These are phyloP conservation scores for Strobilomyces dryophilus DNA, from an alignment of 768 basidiomycete species.

Conservation along the genomic window DNA sequence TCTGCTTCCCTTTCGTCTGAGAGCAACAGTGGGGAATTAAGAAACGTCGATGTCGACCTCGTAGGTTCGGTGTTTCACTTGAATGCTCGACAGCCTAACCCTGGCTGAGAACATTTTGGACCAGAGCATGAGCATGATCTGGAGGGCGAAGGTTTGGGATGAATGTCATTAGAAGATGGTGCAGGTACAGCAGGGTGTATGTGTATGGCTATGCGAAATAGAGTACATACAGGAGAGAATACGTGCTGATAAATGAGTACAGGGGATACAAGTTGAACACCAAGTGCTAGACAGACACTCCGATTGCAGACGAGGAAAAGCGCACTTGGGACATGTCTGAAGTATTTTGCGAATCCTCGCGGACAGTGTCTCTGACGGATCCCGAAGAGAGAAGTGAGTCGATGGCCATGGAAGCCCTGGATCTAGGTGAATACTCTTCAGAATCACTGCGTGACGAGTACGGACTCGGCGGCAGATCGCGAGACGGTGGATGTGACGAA, in stretches of 20 bases:
- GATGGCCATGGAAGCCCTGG: conserved; percentile 75
- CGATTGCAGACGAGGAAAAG: conserved; percentile 16
- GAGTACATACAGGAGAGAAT: conserved; percentile 26
- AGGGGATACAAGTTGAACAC: neutral
- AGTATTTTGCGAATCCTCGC: conserved; percentile 24
- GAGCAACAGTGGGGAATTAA: conserved; percentile 6
- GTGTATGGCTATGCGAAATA: conserved; percentile 15
- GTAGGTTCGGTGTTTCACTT: conserved; percentile 1
- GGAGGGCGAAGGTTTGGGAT: neutral
- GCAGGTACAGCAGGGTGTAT: conserved; percentile 17
- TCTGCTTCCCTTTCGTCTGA: conserved; percentile 10
- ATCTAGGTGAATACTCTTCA: conserved; percentile 65
- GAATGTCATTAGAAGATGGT: conserved; percentile 18
- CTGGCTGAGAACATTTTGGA: conserved; percentile 5
- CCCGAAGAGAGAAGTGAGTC: conserved; percentile 61
- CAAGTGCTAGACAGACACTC: conserved; percentile 20
- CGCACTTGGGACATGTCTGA: conserved; percentile 18
- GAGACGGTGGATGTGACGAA: conserved; percentile 35
- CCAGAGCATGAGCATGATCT: neutral
- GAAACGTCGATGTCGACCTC: neutral
- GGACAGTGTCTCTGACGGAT: conserved; percentile 28
- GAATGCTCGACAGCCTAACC: conserved; percentile 7
- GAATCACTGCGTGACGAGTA: conserved; percentile 69
- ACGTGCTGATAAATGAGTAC: conserved; percentile 19
- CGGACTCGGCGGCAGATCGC: conserved; percentile 65